Conservation (phyloP, 805 yeast genomes). For the Zygosaccharomyces siamensis region DNA sequence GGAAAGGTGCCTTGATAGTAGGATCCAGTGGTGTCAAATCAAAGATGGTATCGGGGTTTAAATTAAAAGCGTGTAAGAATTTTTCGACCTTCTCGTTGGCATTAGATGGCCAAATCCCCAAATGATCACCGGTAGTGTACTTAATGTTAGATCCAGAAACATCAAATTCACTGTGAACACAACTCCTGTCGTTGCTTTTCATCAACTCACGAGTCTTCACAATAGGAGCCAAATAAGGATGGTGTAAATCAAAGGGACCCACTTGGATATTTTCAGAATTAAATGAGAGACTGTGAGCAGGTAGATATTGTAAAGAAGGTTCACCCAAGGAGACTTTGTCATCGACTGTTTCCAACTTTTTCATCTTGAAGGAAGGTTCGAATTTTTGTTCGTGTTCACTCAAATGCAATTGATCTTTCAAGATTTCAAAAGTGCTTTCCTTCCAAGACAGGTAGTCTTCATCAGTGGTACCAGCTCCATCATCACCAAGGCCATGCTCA, state of each 20-base stretch:
- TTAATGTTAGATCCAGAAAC: slow-evolving; percentile 66
- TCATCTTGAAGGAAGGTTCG: slow-evolving; percentile 58
- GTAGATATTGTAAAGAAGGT: slow-evolving; percentile 57
- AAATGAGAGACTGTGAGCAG: slow-evolving; percentile 34
- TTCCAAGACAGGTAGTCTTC: slow-evolving; percentile 95
- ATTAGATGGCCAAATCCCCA: slow-evolving; percentile 93
- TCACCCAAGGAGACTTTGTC: slow-evolving; percentile 71
- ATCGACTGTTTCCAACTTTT: slow-evolving; percentile 37
- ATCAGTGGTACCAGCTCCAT: slow-evolving; percentile 89
- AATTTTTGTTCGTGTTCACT: slow-evolving; percentile 77
- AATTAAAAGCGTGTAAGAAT: slow-evolving; percentile 60
- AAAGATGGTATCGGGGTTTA: slow-evolving; percentile 52
- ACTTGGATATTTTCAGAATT: slow-evolving; percentile 38
- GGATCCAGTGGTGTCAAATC: slow-evolving; percentile 65
- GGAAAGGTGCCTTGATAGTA: slow-evolving; percentile 59
- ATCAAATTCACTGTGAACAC: slow-evolving; percentile 89
- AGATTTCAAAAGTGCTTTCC: slow-evolving; percentile 61
- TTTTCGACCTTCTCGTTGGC: slow-evolving; percentile 66
- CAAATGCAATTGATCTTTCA: slow-evolving; percentile 59
- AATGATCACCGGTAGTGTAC: slow-evolving; percentile 93
- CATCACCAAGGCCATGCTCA: slow-evolving; percentile 87
- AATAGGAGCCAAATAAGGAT: slow-evolving; percentile 79
- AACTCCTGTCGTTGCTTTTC: slow-evolving; percentile 57
- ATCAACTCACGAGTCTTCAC: slow-evolving; percentile 63
- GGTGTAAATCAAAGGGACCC: slow-evolving; percentile 76